phyloP scores from a whole-genome alignment of 2,329 filamentous ascomycete genomes.

The Penicillium sp. region DNA sequence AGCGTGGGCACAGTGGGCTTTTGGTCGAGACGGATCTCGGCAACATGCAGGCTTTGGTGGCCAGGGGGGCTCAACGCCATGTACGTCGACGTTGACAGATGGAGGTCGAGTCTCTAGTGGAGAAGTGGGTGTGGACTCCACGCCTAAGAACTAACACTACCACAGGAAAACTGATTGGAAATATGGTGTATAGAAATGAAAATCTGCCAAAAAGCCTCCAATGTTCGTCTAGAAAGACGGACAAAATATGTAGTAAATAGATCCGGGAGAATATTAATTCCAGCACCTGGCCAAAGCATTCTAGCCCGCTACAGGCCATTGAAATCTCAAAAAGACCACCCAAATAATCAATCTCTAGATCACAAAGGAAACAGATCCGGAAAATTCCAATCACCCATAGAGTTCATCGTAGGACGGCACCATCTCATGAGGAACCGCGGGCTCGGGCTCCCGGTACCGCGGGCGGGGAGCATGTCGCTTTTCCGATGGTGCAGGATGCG shows the following conservation, averaged over 20 bases:
- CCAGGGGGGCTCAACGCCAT: background rate
- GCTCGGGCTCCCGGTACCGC: constrained; percentile 22
- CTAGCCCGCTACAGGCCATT: background rate
- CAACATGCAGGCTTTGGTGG: background rate
- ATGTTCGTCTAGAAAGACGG: background rate
- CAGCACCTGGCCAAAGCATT: background rate
- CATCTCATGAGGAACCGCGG: constrained; percentile 26
- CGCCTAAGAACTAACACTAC: background rate
- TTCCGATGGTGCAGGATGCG: constrained; percentile 18
- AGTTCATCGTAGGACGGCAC: constrained; percentile 42
- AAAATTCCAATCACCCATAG: constrained; percentile 29
- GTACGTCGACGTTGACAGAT: background rate
- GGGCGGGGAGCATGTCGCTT: constrained; percentile 20
- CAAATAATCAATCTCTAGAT: background rate
- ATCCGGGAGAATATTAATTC: background rate
- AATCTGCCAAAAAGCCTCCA: background rate
- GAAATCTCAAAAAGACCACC: background rate
- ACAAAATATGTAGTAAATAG: background rate
- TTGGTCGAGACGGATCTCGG: background rate
- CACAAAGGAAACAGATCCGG: background rate
- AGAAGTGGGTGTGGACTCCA: background rate
- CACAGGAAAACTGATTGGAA: background rate
- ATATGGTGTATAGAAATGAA: background rate
- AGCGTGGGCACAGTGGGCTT: background rate
- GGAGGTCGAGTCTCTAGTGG: background rate